phyloP scores from a whole-genome alignment of 2,329 filamentous ascomycete genomes.

The Fusarium buharicum region DNA sequence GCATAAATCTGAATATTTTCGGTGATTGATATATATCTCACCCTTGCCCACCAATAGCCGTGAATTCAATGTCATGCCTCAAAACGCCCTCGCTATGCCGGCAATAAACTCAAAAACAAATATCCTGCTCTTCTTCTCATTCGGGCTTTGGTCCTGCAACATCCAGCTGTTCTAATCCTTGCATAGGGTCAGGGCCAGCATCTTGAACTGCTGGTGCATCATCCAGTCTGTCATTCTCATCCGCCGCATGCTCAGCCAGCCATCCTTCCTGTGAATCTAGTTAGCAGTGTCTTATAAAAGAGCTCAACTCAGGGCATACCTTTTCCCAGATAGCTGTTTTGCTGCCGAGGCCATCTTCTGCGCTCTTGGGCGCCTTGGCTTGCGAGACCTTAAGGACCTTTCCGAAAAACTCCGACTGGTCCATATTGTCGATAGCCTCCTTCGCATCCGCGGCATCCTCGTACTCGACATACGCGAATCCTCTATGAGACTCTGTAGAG shows the following conservation, averaged over 20 bases:
- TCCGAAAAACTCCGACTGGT: slow-evolving; percentile 94
- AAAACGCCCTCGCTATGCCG: slow-evolving; percentile 61
- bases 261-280: slow-evolving; percentile 79
- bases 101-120: slow-evolving; percentile 41
- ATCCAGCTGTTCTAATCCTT: slow-evolving; percentile 91
- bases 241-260: slow-evolving; percentile 86
- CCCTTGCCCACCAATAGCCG: slow-evolving; percentile 31
- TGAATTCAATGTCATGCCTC: slow-evolving; percentile 42
- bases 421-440: slow-evolving; percentile 99
- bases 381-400: slow-evolving; percentile 90
- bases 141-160: slow-evolving; percentile 89
- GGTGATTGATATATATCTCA: slow-evolving; percentile 44
- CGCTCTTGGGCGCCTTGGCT: slow-evolving; percentile 91
- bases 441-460: slow-evolving; percentile 85
- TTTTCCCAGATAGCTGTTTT: slow-evolving; percentile 98
- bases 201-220: slow-evolving; percentile 53
- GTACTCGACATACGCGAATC: slow-evolving; percentile 97
- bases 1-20: slow-evolving; percentile 42
- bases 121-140: slow-evolving; percentile 51
- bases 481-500: slow-evolving; percentile 81
- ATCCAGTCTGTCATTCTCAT: slow-evolving; percentile 71
- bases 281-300: slow-evolving; percentile 17
- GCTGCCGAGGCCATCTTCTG: slow-evolving; percentile 87
- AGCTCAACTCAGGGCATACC: slow-evolving; percentile 63
- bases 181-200: slow-evolving; percentile 85